Evolutionary conservation across 75 land plant genomes (phyloP), one percentile per base, ranked within the genome.

Genomic region (Isoetes taiwanensis): DNA sequence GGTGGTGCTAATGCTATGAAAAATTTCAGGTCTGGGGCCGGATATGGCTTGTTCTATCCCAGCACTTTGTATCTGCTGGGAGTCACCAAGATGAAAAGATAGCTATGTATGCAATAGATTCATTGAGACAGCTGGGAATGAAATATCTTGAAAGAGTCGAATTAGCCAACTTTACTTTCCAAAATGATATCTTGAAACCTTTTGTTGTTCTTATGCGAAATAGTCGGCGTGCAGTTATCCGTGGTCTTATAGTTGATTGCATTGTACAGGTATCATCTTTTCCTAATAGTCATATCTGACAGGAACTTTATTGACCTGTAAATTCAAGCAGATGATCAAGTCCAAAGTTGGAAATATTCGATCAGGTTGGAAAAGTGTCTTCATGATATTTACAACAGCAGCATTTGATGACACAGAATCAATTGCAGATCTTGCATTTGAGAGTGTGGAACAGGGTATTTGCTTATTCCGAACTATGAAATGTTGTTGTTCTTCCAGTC

Each of bases 31-130:
- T 90, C 28, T 90, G 97, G 97, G 97, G 84, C 34, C 76, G 82
- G 72, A 90, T 90, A 71, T 90, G 97, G 97, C 76, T 76, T 43
- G 88, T 86, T 50, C 54, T 90, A 30, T 77, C 97, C 23, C 65
- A 76, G 28, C 97, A 86, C 66, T 90, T 90, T 65, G 82, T 90
- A 19, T 56, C 78, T 55, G 97, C 97, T 62, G 97, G 97, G 39
- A 90, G 94, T 56, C 97, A 90, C 50, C 80, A 61, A 41, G 97
- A 90, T 58, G 97, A 90, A 63, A 86, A 90, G 59, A 78, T 90
- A 62, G 79, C 94, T 30, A 86, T 90, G 88, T 90, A 90, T 80
- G 97, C 94, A 12, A 90, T 90, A 57, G 97, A 90, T 65, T 90
- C 97, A 14, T 56, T 90, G 28, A 77, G 97, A 58, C 97, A 90